Conservation (phyloP, 2,329 filamentous ascomycete species). For the Celoporthe dispersa region DNA sequence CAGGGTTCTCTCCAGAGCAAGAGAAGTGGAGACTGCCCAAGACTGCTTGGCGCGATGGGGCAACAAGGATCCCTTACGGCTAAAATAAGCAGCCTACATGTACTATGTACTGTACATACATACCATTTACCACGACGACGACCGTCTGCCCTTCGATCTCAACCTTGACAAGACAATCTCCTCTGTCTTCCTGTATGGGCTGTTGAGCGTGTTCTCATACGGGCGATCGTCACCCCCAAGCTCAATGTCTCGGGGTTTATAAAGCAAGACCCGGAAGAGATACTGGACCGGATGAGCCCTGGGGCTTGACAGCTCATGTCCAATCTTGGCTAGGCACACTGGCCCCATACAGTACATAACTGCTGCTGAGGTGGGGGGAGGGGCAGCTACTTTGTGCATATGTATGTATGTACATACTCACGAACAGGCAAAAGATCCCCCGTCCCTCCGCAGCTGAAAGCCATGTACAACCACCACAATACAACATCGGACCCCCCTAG, state of each 20-base stretch:
- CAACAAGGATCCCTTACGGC: neutral
- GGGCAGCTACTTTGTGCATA: neutral
- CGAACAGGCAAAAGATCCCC: neutral
- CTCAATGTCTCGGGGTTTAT: neutral
- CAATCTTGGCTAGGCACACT: neutral
- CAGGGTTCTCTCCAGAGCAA: neutral
- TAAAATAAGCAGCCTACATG: neutral
- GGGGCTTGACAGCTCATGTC: neutral
- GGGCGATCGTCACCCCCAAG: neutral
- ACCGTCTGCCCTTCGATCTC: neutral
- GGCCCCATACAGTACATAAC: neutral
- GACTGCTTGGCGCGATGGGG: neutral
- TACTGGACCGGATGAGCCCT: neutral
- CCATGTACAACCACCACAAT: neutral
- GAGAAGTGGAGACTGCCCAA: neutral
- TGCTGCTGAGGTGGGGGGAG: neutral
- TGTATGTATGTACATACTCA: neutral
- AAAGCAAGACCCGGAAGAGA: too few species aligned
- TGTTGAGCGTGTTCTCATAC: neutral
- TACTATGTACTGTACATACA: neutral
- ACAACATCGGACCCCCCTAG: neutral
- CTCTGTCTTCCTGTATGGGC: too few species aligned
- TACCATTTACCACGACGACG: neutral
- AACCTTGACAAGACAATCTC: neutral
- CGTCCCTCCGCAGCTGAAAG: neutral